Evolutionary conservation across 2,329 filamentous ascomycete species (phyloP).

Genomic region (Venturia asperata): DNA sequence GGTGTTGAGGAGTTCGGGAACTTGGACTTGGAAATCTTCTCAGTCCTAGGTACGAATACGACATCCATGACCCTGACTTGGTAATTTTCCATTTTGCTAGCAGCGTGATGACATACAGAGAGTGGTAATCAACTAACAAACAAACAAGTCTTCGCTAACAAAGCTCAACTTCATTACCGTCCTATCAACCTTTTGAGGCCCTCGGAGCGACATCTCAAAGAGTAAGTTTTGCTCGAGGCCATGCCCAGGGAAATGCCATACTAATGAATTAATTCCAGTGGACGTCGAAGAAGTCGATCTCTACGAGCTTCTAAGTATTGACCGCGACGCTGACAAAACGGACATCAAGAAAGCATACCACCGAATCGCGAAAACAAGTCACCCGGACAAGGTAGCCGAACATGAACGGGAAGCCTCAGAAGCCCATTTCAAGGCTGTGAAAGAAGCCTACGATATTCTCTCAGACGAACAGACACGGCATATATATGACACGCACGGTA

Average conservation of each 20-base stretch:
- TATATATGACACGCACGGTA: constrained; percentile 88
- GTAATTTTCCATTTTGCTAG: background rate
- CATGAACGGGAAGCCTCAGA: constrained; percentile 79
- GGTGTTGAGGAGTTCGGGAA: background rate
- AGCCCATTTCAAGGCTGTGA: constrained; percentile 84
- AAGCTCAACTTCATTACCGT: background rate
- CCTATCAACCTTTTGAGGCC: background rate
- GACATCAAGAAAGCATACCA: constrained; percentile 67
- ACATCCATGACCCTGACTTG: background rate
- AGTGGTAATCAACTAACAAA: background rate
- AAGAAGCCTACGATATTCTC: constrained; percentile 95
- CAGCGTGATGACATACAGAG: background rate
- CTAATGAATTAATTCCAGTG: background rate
- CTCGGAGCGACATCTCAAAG: background rate
- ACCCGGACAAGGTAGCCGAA: constrained; percentile 92
- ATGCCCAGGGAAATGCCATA: background rate
- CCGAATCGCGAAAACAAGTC: constrained; percentile 65
- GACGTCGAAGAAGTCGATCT: constrained; percentile 11
- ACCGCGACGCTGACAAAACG: constrained; percentile 62
- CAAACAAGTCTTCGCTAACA: background rate
- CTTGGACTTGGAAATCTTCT: background rate
- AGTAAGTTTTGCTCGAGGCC: background rate
- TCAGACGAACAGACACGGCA: constrained; percentile 89
- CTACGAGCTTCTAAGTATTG: constrained; percentile 66
- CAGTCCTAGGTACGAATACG: background rate